phyloP scores from a whole-genome alignment of 2,329 filamentous ascomycete species.

The Fusarium temperatum region DNA sequence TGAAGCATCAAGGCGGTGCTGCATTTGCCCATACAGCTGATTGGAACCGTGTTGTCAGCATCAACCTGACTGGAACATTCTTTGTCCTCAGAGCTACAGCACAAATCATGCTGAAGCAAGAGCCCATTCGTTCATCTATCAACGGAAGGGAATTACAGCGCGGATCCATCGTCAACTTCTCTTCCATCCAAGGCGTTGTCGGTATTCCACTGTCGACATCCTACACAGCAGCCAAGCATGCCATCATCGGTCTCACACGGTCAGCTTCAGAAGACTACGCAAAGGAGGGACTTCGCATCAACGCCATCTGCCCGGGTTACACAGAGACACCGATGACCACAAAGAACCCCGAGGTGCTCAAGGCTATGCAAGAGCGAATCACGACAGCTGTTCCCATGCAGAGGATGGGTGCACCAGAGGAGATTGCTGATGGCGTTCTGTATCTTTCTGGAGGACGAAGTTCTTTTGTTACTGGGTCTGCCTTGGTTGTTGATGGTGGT shows the following conservation, averaged over 20 bases:
- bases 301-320: constrained; percentile 47
- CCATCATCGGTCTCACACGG: constrained; percentile 30
- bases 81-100: constrained; percentile 52
- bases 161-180: constrained; percentile 34
- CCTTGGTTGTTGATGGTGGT: constrained; percentile 28
- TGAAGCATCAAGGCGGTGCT: constrained; percentile 50
- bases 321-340: constrained; percentile 46
- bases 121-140: constrained; percentile 49
- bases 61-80: constrained; percentile 56
- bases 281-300: constrained; percentile 50
- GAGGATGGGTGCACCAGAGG: constrained; percentile 40
- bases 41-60: constrained; percentile 52
- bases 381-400: constrained; percentile 41
- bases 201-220: constrained; percentile 28
- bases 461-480: constrained; percentile 36
- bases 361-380: constrained; percentile 41
- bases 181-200: constrained; percentile 29
- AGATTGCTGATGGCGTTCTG: constrained; percentile 44
- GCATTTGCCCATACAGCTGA: constrained; percentile 48
- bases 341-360: constrained; percentile 36
- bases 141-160: constrained; percentile 37
- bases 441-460: constrained; percentile 38
- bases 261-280: constrained; percentile 55
- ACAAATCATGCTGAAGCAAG: constrained; percentile 55
- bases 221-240: constrained; percentile 32